Base-by-base conservation (phyloP, 1,139 yeast species). In the Magnusiomyces paraingens region DNA sequence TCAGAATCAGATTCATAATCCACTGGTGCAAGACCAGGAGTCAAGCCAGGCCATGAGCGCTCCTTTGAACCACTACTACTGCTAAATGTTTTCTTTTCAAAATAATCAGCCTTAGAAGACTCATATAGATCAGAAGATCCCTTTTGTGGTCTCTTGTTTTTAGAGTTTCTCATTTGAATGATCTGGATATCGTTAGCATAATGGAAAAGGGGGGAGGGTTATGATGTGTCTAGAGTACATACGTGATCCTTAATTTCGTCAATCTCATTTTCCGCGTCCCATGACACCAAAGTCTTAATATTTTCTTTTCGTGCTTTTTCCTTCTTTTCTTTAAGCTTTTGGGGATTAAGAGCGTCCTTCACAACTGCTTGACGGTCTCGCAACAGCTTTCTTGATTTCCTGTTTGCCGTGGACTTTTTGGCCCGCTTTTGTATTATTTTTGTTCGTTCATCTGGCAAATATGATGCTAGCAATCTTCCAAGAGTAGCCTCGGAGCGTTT, bases 21-120 rank as follows among this genome's bases (percentile, higher is more conserved):
- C 20, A 88, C 94, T 15, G 95, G 96, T 0, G 96, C 96, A 68
- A 89, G 77, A 53, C 96, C 96, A 1, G 96, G 96, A 0, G 96
- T 89, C 55, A 89, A 75, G 14, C 95, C 95, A 11, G 60, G 61
- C 49, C 89, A 83, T 61, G 77, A 78, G 78, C 69, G 57, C 73
- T 47, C 36, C 21, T 45, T 54, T 14, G 51, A 12, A 12, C 40
- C 38, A 2, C 45, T 11, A 17, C 46, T 26, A 26, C 32, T 26
- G 32, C 32, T 49, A 38, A 45, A 50, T 10, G 56, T 56, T 17
- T 52, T 54, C 15, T 49, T 50, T 21, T 53, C 57, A 49, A 51
- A 44, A 52, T 54, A 55, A 12, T 52, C 53, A 3, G 52, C 50
- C 35, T 55, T 52, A 14, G 50, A 41, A 3, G 55, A 55, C 2